A percentile compares a stretch with the other conserved stretches of the same genome.
These are phyloP conservation scores for Seminavis robusta DNA, from an alignment of 108 stramenopile species.

Conservation along the genomic window DNA sequence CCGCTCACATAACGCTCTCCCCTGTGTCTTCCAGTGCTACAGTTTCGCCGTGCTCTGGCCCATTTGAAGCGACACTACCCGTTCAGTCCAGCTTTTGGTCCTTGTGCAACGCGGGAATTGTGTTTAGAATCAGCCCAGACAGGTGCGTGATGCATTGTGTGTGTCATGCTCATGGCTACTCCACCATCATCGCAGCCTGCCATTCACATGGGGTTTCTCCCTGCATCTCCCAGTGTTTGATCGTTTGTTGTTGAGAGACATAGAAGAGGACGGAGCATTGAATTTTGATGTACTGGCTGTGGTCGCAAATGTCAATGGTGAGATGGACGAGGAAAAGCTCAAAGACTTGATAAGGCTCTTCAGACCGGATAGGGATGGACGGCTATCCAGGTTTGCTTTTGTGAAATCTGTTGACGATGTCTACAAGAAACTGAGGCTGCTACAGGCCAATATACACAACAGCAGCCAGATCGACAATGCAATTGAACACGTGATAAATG, in stretches of 20 bases:
- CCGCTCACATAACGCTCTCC: no score
- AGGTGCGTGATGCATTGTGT: no score
- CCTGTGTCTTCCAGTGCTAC: conserved; percentile 34
- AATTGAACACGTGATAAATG: conserved; percentile 55
- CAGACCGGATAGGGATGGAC: conserved; percentile 61
- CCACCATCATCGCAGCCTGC: no score
- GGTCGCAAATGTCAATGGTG: conserved; percentile 1
- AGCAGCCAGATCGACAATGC: conserved; percentile 43
- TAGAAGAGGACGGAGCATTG: neutral
- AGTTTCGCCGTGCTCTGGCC: conserved; percentile 49
- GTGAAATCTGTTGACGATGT: conserved; percentile 33
- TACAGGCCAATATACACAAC: conserved; percentile 38
- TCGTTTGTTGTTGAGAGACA: neutral
- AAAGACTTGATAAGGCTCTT: conserved; percentile 49
- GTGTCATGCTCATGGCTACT: no score
- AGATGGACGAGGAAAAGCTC: neutral
- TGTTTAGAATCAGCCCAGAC: conserved; percentile 52
- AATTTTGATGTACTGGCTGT: conserved; percentile 6
- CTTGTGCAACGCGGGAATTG: conserved; percentile 38
- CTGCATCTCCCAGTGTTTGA: no score
- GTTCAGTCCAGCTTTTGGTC: conserved; percentile 54
- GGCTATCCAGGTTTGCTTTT: conserved; percentile 34
- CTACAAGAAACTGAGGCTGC: conserved; percentile 61
- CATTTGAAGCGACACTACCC: conserved; percentile 52
- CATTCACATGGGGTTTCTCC: no score